Percentiles rank a stretch among this genome's conserved stretches.
phyloP scores from a whole-genome alignment of 306 rosid species.

The Luffa acutangula region DNA sequence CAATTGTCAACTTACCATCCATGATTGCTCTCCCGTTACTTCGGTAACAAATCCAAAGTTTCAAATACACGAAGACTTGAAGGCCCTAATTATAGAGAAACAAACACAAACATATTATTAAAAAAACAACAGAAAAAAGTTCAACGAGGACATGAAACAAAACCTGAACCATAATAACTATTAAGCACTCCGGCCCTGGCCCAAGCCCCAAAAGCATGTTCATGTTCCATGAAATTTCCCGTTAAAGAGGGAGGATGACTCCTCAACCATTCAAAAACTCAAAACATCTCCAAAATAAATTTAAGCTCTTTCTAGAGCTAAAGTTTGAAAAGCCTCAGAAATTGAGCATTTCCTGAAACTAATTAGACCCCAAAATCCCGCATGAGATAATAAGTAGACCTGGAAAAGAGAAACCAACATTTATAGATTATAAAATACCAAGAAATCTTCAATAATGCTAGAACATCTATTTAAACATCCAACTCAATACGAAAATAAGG shows the following conservation, averaged over 20 bases:
- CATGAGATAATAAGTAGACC: not conserved
- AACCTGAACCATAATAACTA: not conserved
- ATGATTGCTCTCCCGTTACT: slow-evolving; percentile 5
- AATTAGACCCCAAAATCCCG: not conserved
- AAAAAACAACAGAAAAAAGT: not conserved
- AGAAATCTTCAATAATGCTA: not conserved
- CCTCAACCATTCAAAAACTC: not conserved
- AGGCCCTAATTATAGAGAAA: not conserved
- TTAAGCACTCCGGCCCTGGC: too few relatives aligned
- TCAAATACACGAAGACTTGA: not conserved
- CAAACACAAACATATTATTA: not conserved
- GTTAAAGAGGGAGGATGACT: too few relatives aligned
- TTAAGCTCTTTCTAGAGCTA: not conserved
- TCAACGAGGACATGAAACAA: not conserved
- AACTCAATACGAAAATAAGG: not conserved
- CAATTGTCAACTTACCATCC: not conserved
- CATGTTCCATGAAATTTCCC: too few relatives aligned
- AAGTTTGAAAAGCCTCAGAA: not conserved
- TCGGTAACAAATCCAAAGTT: not conserved
- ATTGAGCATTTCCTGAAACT: not conserved
- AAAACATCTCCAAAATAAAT: not conserved
- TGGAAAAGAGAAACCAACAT: not conserved
- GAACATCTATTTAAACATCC: not conserved
- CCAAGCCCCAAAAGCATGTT: not conserved
- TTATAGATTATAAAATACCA: not conserved